Conservation (phyloP, 192 early-diverging fungal genomes). For the Podila horticola region DNA sequence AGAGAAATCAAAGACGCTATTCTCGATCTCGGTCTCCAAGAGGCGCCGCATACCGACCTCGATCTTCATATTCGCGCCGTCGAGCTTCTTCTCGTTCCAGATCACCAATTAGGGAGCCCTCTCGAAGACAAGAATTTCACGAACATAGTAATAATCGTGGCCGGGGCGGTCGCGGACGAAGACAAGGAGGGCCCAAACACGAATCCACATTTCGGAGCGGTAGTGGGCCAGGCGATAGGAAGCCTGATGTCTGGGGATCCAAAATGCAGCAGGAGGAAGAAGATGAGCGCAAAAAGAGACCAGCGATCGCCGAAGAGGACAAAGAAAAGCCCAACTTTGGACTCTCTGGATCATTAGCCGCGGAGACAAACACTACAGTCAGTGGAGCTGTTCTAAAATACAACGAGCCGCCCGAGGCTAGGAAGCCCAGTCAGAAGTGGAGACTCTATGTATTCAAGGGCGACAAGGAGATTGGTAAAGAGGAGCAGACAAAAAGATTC, state of each 20-base stretch:
- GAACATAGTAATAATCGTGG: constrained; percentile 1
- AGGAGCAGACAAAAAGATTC: neutral
- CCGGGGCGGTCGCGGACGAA: constrained; percentile 13
- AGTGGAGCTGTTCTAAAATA: constrained; percentile 93
- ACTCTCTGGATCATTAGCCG: constrained; percentile 87
- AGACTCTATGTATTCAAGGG: constrained; percentile 96
- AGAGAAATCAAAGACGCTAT: neutral
- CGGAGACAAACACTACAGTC: constrained; percentile 83
- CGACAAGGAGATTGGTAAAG: constrained; percentile 81
- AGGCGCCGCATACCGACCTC: neutral
- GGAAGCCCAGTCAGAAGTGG: constrained; percentile 78
- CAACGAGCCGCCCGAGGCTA: constrained; percentile 90
- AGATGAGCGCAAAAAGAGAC: constrained; percentile 40
- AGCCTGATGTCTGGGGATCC: constrained; percentile 53
- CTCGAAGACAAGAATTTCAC: neutral
- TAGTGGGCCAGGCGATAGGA: constrained; percentile 21
- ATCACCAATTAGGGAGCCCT: constrained; percentile 10
- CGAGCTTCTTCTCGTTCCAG: constrained; percentile 22
- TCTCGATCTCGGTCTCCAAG: constrained; percentile 13
- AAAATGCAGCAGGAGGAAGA: constrained; percentile 42
- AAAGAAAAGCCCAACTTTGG: constrained; percentile 87
- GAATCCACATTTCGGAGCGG: constrained; percentile 31
- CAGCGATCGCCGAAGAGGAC: constrained; percentile 42
- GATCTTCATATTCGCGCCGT: constrained; percentile 5
- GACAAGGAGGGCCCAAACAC: constrained; percentile 26